Evolutionary conservation across 495 filamentous ascomycete genomes (phyloP), one percentile per base, ranked within the genome.

Genomic region (Penicillium dipodomyicola): DNA sequence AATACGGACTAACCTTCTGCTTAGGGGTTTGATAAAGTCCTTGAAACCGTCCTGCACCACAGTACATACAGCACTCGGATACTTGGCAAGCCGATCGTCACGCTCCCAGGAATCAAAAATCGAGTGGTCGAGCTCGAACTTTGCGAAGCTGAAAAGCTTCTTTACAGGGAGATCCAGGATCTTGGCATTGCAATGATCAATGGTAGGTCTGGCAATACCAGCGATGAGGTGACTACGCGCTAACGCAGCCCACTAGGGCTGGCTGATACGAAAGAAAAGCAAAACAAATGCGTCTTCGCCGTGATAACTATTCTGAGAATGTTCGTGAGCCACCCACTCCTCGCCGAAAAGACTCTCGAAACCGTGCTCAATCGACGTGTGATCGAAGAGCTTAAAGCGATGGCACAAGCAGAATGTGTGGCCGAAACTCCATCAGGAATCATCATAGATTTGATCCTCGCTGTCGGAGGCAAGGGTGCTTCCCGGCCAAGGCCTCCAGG

Each of bases 51-150:
- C 22, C 77, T 87, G 73, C 73, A 81, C 27, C 69, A 82, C 0
- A 71, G 83, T 5, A 84, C 80, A 0, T 77, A 82, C 63, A 53
- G 62, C 0, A 81, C 82, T 39, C 68, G 66, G 0, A 67, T 88
- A 20, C 79, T 89, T 51, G 72, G 76, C 17, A 63, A 70, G 1
- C 81, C 82, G 1, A 74, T 90, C 4, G 56, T 90, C 4, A 73
- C 73, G 4, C 70, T 89, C 0, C 87, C 86, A 0, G 55, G 65
- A 1, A 63, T 76, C 14, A 15, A 22, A 0, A 59, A 77, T 54
- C 57, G 60, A n/a, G 75, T 66, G 0, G 49, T 76, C 4, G 32
- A 41, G n/a, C 43, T 78, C 4, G 54, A 80, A 7, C 77, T 83
- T 56, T 80, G 70, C 49, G 41, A 56, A 0, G 72, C 82, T 2